Conservation (phyloP, 768 basidiomycete genomes). For the Calocera viscosa region DNA sequence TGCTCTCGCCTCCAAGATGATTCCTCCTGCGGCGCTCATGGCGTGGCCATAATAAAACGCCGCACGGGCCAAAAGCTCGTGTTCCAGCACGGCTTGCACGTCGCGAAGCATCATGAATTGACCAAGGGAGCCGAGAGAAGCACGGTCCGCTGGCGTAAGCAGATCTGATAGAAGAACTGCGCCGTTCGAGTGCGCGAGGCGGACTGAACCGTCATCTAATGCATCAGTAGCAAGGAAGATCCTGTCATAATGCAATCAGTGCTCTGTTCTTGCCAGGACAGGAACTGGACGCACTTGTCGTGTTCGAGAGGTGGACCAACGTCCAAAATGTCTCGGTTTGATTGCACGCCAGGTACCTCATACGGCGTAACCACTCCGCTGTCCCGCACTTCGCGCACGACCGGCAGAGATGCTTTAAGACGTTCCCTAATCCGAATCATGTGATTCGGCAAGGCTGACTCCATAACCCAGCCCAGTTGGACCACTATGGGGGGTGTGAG, state of each 20-base stretch:
- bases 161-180: not conserved
- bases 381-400: not conserved
- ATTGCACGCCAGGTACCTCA: not conserved
- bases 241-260: not conserved
- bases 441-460: not conserved
- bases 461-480: not conserved
- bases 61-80: not conserved
- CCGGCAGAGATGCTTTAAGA: not conserved
- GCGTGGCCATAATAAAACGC: not conserved
- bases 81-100: slow-evolving; percentile 6
- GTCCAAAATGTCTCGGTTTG: not conserved
- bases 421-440: not conserved
- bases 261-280: not conserved
- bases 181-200: not conserved
- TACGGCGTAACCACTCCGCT: not conserved
- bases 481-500: not conserved
- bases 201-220: not conserved
- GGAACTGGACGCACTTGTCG: not conserved
- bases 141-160: not conserved
- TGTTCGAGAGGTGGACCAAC: not conserved
- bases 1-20: not conserved
- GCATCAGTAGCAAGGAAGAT: slow-evolving; percentile 1
- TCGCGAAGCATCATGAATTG: not conserved
- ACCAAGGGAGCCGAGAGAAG: not conserved
- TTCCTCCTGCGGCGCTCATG: not conserved